Evolutionary conservation across 495 filamentous ascomycete genomes (phyloP).

Genomic region (Cenococcum geophilum): DNA sequence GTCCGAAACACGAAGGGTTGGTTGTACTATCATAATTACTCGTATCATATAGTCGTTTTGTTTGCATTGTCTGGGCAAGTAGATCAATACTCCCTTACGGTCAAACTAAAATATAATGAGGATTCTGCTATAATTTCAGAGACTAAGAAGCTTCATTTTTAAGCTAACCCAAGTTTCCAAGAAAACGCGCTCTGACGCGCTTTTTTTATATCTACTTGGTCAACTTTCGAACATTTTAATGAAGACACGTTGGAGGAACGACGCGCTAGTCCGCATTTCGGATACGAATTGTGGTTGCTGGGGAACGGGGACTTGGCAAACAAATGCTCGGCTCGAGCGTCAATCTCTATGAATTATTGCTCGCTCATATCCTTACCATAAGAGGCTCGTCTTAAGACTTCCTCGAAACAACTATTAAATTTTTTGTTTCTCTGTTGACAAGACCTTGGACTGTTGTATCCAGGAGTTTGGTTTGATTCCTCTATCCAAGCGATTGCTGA

Average conservation of each 20-base stretch:
- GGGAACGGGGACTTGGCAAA: not conserved
- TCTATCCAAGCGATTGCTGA: not conserved
- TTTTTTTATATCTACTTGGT: too few species aligned
- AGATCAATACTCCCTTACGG: not conserved
- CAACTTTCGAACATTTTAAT: too few species aligned
- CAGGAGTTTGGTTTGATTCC: not conserved
- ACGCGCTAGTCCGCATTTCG: too few species aligned
- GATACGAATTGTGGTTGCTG: not conserved
- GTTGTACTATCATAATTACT: not conserved
- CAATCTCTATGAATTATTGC: not conserved
- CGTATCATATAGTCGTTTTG: not conserved
- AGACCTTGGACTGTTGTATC: not conserved
- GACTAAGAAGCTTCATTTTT: too few species aligned
- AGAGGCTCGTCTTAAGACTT: not conserved
- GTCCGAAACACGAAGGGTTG: not conserved
- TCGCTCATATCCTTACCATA: not conserved
- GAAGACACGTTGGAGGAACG: too few species aligned
- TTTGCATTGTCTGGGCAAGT: not conserved
- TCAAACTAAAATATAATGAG: not conserved
- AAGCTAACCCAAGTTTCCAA: too few species aligned
- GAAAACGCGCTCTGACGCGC: too few species aligned
- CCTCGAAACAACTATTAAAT: not conserved
- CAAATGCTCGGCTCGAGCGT: not conserved
- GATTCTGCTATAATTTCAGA: too few species aligned
- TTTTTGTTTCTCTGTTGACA: not conserved